Conservation (phyloP, 2,329 filamentous ascomycete species). For the Nannizzia gypsea region DNA sequence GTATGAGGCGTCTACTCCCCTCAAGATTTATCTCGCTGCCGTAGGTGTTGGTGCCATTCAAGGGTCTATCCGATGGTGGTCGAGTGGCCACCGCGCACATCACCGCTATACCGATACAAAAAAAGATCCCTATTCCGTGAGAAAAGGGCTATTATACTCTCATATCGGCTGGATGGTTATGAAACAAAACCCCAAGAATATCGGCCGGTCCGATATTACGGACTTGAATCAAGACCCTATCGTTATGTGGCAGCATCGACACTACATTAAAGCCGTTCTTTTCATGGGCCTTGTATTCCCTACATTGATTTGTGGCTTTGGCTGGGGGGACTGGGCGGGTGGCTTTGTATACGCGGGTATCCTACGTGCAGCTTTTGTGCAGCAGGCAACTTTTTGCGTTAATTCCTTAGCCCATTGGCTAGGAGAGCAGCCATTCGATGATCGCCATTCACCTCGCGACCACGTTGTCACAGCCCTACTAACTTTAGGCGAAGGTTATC, state of each 20-base stretch:
- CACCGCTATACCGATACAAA: constrained; percentile 88
- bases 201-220: constrained; percentile 76
- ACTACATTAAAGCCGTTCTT: constrained; percentile 71
- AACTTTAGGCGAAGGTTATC: constrained; percentile 79
- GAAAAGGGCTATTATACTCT: constrained; percentile 75
- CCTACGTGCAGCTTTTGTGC: constrained; percentile 76
- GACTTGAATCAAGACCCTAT: constrained; percentile 77
- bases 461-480: constrained; percentile 76
- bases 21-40: constrained; percentile 71
- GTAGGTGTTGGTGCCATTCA: constrained; percentile 73
- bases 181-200: constrained; percentile 84
- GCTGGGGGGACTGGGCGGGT: constrained; percentile 70
- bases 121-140: constrained; percentile 82
- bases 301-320: constrained; percentile 59
- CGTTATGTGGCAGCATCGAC: constrained; percentile 75
- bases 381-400: constrained; percentile 88
- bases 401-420: constrained; percentile 87
- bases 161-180: constrained; percentile 86
- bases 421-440: constrained; percentile 83
- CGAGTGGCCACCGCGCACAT: constrained; percentile 72
- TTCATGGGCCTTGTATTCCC: constrained; percentile 68
- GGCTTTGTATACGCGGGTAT: constrained; percentile 79
- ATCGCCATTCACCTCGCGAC: constrained; percentile 82
- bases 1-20: constrained; percentile 63
- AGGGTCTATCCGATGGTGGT: constrained; percentile 83